Base-by-base conservation (phyloP, 2,329 filamentous ascomycete species). In the Mycosphaerella arachidis region DNA sequence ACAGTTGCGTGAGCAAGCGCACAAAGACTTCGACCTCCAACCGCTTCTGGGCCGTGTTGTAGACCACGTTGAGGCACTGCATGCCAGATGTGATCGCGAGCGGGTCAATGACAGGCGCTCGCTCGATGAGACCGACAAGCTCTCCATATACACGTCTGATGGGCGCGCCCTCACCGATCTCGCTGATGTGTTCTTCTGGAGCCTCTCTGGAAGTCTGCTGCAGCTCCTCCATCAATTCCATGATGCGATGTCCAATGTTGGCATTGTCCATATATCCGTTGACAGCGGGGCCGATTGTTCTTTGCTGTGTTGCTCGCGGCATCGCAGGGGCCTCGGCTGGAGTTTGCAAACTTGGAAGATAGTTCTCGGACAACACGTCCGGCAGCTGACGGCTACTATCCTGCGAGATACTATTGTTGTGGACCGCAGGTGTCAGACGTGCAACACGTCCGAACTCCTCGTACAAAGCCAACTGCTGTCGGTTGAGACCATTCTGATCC, bases 381-480 rank as follows among this genome's bases (percentile, higher is more conserved):
- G 83, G 82, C 55, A 87, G 73, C 65, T 86, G 84, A 58, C 85
- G 81, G 51, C 81, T 81, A 57, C 79, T 80, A 63, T 87, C 85
- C 53, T 84, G 81, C 2, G 84, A 84, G 8, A 77, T 74, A 73
- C 72, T 86, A 73, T 74, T 85, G 71, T 71, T 81, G 72, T 77
- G 86, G 67, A 71, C 81, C 8, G 71, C 65, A 13, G 73, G 69
- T 73, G 71, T 74, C 46, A 82, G 76, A 58, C 91, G 88, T 30
- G 91, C 88, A 72, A 96, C 91, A 58, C 92, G 84, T 9, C 91
- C 91, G 74, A 99, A 99, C 64, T 97, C 92, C 70, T 97, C 92
- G 71, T 99, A 99, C 29, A 99, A 95, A 10, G 90, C 90, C 79
- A 97, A 85, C 71, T 99, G 94, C 69, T 97, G 91, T 27, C 89